phyloP scores from a whole-genome alignment of 257 asterid species.

The Linderniella brevidens region DNA sequence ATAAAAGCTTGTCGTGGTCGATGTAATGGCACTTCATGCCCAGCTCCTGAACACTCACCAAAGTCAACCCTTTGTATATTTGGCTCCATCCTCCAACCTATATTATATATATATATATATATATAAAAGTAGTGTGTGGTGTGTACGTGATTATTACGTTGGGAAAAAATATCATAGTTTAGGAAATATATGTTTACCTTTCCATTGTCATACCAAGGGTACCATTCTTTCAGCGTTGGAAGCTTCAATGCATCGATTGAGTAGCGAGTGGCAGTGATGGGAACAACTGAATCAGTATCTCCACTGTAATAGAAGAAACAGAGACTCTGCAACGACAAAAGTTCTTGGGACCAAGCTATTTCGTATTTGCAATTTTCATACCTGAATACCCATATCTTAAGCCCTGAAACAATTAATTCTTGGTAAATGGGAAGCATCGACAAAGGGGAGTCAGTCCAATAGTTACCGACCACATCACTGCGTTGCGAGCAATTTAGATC shows the following conservation, averaged over 20 bases:
- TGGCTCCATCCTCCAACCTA: conserved; percentile 99
- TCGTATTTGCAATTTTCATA: conserved; percentile 7
- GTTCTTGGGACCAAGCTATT: too few relatives aligned
- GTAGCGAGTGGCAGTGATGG: conserved; percentile 85
- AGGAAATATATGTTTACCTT: conserved; percentile 25
- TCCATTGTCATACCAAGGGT: conserved; percentile 75
- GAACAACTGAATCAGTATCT: conserved; percentile 89
- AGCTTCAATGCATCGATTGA: conserved; percentile 93
- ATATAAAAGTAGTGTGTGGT: too few relatives aligned
- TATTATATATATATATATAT: background rate
- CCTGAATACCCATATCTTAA: conserved; percentile 95
- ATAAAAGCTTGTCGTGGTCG: conserved; percentile 86
- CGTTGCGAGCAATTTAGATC: conserved; percentile 12
- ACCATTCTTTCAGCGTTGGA: conserved; percentile 65
- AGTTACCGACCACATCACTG: conserved; percentile 63
- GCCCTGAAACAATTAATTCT: conserved; percentile 70
- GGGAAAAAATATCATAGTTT: background rate
- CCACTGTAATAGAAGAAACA: conserved; percentile 34
- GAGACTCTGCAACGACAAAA: background rate
- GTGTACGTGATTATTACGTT: too few relatives aligned
- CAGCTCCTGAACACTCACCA: conserved; percentile 87
- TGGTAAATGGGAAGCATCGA: conserved; percentile 90
- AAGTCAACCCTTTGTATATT: conserved; percentile 68
- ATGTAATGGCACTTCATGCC: conserved; percentile 96
- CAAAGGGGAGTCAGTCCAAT: conserved; percentile 83